Evolutionary conservation across 805 yeast species (phyloP), one percentile per base, ranked within the genome.

Genomic region (Candida glaebosa): DNA sequence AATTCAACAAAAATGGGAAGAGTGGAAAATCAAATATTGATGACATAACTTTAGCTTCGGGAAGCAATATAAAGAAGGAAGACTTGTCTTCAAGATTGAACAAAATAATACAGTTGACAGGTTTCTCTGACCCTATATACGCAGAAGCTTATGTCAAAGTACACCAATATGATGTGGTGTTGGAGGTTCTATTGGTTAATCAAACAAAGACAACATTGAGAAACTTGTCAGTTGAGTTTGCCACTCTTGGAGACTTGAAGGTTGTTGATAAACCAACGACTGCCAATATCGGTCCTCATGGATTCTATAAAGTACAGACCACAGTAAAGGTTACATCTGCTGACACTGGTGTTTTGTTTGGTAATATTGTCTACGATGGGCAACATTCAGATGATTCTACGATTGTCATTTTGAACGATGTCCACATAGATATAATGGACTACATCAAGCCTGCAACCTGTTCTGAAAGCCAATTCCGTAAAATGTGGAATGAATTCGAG

Each of bases 401-500:
- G 42, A 85, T 89, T 62, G 96, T 93, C 44, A 90, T 93, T 44
- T 75, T 93, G 58, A 88, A 87, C 56, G 98, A 93, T 60, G 89
- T 93, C 38, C 96, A 90, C 60, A 90, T 93, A 44, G 96, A 93
- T 61, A 87, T 93, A 40, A 87, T 93, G 89, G 98, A 93, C 65
- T 93, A 93, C 69, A 89, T 93, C 63, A 88, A 87, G 61, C 97
- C 99, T 16, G 93, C 95, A n/a, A 76, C 78, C 18, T 87, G 96
- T 62, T 71, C 89, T 12, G 98, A 91, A 66, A 79, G 82, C 34
- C 84, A 79, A 52, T 93, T 93, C 85, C 85, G 99, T 58, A 78
- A 82, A 56, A 91, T 90, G 98, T 93, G 99, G 99, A 88, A 89
- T 61, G 97, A 90, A 62, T 93, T 95, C 60, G 99, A 93, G 69